These are phyloP conservation scores for Chaetomium globosum DNA, from an alignment of 2,329 filamentous ascomycete genomes.

Conservation along the genomic window DNA sequence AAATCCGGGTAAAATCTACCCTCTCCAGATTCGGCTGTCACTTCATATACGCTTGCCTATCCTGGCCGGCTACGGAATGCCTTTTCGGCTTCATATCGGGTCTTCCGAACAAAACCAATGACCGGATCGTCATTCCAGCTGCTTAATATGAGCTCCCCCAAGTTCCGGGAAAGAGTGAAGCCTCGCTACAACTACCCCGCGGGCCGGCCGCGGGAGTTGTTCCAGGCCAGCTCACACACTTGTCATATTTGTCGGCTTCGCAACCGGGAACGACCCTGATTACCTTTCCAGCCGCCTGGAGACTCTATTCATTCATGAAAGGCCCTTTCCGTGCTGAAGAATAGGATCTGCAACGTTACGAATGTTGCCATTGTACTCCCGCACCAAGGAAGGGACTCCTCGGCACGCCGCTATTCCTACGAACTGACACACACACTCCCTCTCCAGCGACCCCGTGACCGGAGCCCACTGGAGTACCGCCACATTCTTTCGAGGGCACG, in stretches of 20 bases:
- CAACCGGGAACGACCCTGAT: slow-evolving; percentile 34
- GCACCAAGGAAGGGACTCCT: slow-evolving; percentile 6
- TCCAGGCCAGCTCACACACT: slow-evolving; percentile 29
- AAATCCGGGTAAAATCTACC: slow-evolving; percentile 37
- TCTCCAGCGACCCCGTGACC: slow-evolving; percentile 6
- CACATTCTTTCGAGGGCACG: neutral
- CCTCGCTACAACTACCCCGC: neutral
- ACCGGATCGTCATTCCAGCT: slow-evolving; percentile 16
- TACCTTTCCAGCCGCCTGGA: slow-evolving; percentile 30
- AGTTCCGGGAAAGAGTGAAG: slow-evolving; percentile 34
- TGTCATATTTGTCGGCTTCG: slow-evolving; percentile 17
- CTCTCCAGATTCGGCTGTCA: slow-evolving; percentile 26
- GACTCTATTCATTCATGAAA: slow-evolving; percentile 20
- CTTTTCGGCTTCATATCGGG: slow-evolving; percentile 37
- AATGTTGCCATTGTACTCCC: slow-evolving; percentile 17
- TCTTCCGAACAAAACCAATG: slow-evolving; percentile 24
- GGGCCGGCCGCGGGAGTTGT: slow-evolving; percentile 28
- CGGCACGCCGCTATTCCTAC: neutral
- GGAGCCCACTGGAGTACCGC: neutral
- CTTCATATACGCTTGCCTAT: slow-evolving; percentile 29
- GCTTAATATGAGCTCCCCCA: slow-evolving; percentile 35
- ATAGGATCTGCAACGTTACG: slow-evolving; percentile 36
- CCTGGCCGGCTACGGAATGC: slow-evolving; percentile 30
- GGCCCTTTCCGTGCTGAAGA: slow-evolving; percentile 29
- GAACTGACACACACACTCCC: neutral